phyloP scores from a whole-genome alignment of 495 filamentous ascomycete species.

The Hyaloscypha bicolor region DNA sequence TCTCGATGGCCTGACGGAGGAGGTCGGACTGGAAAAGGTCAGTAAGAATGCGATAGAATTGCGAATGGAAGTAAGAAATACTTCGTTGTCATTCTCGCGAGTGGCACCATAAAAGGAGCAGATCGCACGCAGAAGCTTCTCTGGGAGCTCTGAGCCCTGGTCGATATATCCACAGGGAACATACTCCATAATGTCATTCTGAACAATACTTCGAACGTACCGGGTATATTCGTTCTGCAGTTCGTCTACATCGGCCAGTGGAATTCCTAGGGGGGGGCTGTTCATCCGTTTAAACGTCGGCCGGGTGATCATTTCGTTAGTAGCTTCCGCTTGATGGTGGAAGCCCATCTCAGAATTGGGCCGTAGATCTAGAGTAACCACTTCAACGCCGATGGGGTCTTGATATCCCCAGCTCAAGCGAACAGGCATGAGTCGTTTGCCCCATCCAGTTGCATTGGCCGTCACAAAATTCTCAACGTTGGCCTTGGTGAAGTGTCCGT shows the following conservation, averaged over 20 bases:
- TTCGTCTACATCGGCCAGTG: conserved; percentile 26
- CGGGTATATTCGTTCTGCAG: conserved; percentile 25
- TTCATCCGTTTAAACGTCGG: conserved; percentile 21
- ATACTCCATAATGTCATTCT: conserved; percentile 24
- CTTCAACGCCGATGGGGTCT: conserved; percentile 17
- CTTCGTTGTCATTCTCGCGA: conserved; percentile 19
- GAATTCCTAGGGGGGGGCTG: conserved; percentile 30
- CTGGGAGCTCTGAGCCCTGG: conserved; percentile 23
- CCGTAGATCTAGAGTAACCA: conserved; percentile 26
- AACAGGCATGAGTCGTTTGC: conserved; percentile 16
- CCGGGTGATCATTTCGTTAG: conserved; percentile 2
- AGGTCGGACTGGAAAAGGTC: conserved; percentile 19
- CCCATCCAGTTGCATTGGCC: conserved; percentile 27
- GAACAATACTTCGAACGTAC: conserved; percentile 29
- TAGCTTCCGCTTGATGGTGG: conserved; percentile 18
- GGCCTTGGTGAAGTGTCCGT: conserved; percentile 29
- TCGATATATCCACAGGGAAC: conserved; percentile 23
- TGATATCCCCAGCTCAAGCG: conserved; percentile 30
- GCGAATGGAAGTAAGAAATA: conserved; percentile 2
- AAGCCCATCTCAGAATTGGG: conserved; percentile 16
- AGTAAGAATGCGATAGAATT: conserved; percentile 3
- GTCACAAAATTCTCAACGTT: conserved; percentile 27
- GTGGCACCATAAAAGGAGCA: conserved; percentile 23
- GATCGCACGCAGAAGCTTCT: conserved; percentile 17
- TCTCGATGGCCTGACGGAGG: conserved; percentile 28